Percentiles rank a stretch among this genome's conserved stretches.
These are phyloP conservation scores for Nephelium lappaceum DNA, from an alignment of 345 rosid species.

Conservation along the genomic window DNA sequence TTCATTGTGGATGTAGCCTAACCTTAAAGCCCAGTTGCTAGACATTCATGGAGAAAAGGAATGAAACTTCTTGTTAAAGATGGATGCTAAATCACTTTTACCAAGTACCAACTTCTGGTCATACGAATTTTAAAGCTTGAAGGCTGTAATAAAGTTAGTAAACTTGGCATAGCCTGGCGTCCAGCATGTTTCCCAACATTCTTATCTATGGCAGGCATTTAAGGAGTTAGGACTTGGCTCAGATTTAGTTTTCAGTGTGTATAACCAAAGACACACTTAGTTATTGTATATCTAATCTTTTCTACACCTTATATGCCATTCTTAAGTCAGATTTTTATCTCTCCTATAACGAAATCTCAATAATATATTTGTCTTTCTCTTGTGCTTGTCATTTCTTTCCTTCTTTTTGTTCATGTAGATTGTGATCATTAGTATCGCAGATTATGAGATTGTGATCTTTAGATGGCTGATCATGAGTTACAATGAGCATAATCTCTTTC, in stretches of 20 bases:
- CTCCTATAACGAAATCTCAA: neutral
- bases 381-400: neutral
- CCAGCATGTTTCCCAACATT: neutral
- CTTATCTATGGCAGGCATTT: neutral
- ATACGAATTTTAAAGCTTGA: neutral
- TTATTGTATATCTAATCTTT: neutral
- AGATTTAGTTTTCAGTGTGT: neutral
- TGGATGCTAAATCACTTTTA: neutral
- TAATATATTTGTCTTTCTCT: neutral
- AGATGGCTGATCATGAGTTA: neutral
- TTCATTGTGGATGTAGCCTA: neutral
- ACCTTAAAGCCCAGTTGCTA: neutral
- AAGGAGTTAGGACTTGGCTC: neutral
- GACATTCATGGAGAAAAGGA: neutral
- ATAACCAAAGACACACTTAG: neutral
- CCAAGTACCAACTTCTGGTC: neutral
- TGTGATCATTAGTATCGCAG: neutral
- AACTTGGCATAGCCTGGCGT: neutral
- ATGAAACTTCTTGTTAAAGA: neutral
- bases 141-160: neutral
- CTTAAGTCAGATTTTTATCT: neutral
- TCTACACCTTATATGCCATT: neutral
- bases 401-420: neutral
- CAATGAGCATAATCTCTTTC: neutral
- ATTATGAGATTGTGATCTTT: neutral